phyloP scores from a whole-genome alignment of 2,329 filamentous ascomycete genomes.

The Nakataea oryzae region DNA sequence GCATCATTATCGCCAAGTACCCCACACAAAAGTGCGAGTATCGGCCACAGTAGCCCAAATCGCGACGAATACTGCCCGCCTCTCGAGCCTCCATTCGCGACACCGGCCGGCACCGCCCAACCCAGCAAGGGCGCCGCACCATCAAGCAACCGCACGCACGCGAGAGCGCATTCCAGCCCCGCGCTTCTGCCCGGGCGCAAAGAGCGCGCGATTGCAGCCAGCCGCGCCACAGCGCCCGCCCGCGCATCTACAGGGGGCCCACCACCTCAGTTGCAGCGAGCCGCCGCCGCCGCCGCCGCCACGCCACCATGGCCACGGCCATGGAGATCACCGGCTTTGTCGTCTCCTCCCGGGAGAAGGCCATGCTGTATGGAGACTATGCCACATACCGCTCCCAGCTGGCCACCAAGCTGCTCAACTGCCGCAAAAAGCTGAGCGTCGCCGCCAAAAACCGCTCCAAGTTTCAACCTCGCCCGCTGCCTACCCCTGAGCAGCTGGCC shows the following conservation, averaged over 20 bases:
- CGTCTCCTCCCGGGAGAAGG: constrained; percentile 67
- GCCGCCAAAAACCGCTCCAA: constrained; percentile 80
- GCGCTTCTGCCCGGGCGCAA: too few species aligned
- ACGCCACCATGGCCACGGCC: too few species aligned
- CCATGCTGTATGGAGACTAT: constrained; percentile 82
- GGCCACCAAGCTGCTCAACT: constrained; percentile 69
- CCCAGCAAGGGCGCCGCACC: background rate
- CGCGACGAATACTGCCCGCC: background rate
- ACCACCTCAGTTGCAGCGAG: too few species aligned
- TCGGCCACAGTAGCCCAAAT: background rate
- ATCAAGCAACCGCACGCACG: background rate
- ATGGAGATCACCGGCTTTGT: constrained; percentile 92
- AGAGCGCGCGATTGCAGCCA: background rate
- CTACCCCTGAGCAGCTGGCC: constrained; percentile 67
- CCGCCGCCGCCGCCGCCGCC: too few species aligned
- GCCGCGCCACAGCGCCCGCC: background rate
- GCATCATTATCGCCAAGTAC: background rate
- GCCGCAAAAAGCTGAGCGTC: constrained; percentile 76
- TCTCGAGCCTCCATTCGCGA: background rate
- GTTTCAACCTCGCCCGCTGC: constrained; percentile 58
- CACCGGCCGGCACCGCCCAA: background rate
- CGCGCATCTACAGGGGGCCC: background rate
- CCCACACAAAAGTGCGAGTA: background rate
- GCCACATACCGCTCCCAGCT: constrained; percentile 72
- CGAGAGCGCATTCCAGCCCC: background rate